Evolutionary conservation across 225 moss, liverwort and hornwort genomes (phyloP).

Genomic region (Bryum argenteum): DNA sequence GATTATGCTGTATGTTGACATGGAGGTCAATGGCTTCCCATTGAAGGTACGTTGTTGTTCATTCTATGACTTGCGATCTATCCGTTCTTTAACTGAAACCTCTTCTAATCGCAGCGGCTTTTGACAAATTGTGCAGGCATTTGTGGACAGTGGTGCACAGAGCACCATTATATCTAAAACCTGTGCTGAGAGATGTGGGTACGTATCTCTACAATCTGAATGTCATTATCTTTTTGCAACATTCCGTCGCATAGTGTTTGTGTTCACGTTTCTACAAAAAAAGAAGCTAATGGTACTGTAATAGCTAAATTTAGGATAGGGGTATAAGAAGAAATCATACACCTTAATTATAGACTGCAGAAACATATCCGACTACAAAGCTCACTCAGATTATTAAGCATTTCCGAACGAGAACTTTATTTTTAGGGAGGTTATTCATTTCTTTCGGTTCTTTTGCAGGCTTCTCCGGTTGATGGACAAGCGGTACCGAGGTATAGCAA

Average conservation of each 20-base stretch:
- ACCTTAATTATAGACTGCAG: too few relatives aligned
- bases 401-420: too few relatives aligned
- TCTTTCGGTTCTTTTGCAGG: constrained; percentile 33
- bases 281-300: not conserved
- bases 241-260: not conserved
- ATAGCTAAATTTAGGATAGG: not conserved
- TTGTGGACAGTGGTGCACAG: constrained; percentile 99
- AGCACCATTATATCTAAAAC: constrained; percentile 92
- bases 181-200: constrained; percentile 97
- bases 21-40: constrained; percentile 98
- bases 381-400: too few relatives aligned
- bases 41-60: constrained; percentile 59
- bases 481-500: constrained; percentile 88
- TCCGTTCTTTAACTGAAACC: not conserved
- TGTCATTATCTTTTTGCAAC: not conserved
- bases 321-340: not conserved
- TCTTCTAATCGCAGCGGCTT: not conserved
- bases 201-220: constrained; percentile 24
- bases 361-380: too few relatives aligned
- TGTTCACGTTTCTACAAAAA: not conserved
- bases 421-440: too few relatives aligned
- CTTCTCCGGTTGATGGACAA: constrained; percentile 87
- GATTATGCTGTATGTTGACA: constrained; percentile 99
- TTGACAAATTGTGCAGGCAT: constrained; percentile 59
- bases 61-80: not conserved